Evolutionary conservation across 345 rosid species (phyloP), one percentile per base, ranked within the genome.

Genomic region (Brassica juncea): DNA sequence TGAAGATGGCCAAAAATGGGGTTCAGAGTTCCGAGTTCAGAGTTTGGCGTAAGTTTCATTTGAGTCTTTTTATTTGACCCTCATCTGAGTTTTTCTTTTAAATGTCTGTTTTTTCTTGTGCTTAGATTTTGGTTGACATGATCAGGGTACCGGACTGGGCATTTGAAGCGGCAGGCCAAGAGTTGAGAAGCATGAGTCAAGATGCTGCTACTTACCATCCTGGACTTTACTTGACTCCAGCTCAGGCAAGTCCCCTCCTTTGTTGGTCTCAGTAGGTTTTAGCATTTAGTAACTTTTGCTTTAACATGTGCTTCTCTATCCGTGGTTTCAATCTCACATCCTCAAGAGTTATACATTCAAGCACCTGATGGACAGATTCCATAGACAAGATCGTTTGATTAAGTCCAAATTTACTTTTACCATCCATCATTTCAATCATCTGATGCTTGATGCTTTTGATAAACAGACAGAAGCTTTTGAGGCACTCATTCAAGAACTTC

Each of bases 81-180:
- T 23, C 25, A 23, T 23, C 25, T 23, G 25, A 23, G 25, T 23
- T 23, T 23, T 23, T 23, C 25, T 23, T 23, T 23, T 23, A 23
- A 23, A 23, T 74, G 66, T 21, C 47, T 39, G 59, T 70, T 25
- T 61, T 34, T 23, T 23, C 70, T 74, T 58, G 81, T 30, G 44
- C 76, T 66, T 83, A 95, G 98, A 91, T 95, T 82, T 79, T 95
- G 71, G 93, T 91, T 66, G 99, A 93, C 88, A 89, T 95, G 96
- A 81, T 95, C 69, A 85, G 93, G 68, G 98, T 93, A 66, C 98
- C 99, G 52, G 97, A 89, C 76, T 95, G 99, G 99, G 97, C 99
- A 82, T 91, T 93, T 85, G 98, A 95, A 87, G 99, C 99, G 59
- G 97, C 99, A 5, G 97, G 98, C 80, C 99, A 95, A 88, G 99